Conservation (phyloP, 371 early-diverging fungal genomes). For the Mortierella sp. region DNA sequence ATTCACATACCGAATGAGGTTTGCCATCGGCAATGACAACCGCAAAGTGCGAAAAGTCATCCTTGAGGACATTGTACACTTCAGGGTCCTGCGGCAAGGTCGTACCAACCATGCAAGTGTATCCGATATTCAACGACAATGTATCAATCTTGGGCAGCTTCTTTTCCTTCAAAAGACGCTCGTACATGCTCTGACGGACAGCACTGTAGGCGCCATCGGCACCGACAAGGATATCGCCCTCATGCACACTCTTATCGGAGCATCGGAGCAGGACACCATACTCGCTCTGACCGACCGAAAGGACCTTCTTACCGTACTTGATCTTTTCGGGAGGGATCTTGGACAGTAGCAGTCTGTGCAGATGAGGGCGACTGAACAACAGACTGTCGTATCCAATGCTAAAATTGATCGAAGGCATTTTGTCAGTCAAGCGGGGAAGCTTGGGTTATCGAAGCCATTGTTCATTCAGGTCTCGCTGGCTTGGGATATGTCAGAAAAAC, state of each 20-base stretch:
- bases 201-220: slow-evolving; percentile 44
- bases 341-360: slow-evolving; percentile 26
- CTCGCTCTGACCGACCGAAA: slow-evolving; percentile 18
- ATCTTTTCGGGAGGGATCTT: slow-evolving; percentile 24
- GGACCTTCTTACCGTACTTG: slow-evolving; percentile 28
- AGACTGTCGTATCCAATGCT: slow-evolving; percentile 33
- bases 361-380: slow-evolving; percentile 29
- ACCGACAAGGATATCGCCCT: slow-evolving; percentile 41
- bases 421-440: neutral
- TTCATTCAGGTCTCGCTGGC: neutral
- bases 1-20: slow-evolving; percentile 13
- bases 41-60: slow-evolving; percentile 13
- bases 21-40: slow-evolving; percentile 19
- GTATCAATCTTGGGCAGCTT: slow-evolving; percentile 19
- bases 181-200: slow-evolving; percentile 33
- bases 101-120: slow-evolving; percentile 26
- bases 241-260: slow-evolving; percentile 19
- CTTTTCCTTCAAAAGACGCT: slow-evolving; percentile 9
- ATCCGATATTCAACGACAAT: slow-evolving; percentile 14
- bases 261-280: slow-evolving; percentile 27
- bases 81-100: slow-evolving; percentile 26
- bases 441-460: neutral
- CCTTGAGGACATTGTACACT: slow-evolving; percentile 26
- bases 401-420: neutral
- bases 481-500: too few species aligned